Evolutionary conservation across 768 basidiomycete genomes (phyloP).

Genomic region (Cyclocybe aegerita): DNA sequence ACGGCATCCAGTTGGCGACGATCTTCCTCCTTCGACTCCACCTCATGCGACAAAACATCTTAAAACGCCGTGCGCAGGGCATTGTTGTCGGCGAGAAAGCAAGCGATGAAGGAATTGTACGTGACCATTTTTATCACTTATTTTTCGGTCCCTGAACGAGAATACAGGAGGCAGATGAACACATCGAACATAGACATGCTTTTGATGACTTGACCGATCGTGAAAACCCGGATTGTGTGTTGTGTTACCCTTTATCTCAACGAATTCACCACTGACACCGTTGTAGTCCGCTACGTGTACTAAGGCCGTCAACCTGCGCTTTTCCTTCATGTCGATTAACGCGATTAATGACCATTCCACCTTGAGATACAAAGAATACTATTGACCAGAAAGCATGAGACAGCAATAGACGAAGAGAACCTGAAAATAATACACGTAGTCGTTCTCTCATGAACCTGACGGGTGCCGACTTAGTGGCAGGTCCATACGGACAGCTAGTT

Average conservation of each 20-base stretch:
- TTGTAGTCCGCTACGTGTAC: conserved; percentile 37
- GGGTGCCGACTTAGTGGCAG: conserved; percentile 49
- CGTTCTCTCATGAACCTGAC: conserved; percentile 12
- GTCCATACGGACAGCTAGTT: conserved; percentile 51
- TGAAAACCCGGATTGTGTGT: conserved; percentile 46
- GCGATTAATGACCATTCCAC: too few species aligned
- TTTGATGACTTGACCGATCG: conserved; percentile 50
- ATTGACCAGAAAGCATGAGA: too few species aligned
- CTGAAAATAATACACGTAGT: not conserved
- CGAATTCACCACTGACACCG: not conserved
- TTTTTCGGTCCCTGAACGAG: not conserved
- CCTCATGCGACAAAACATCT: conserved; percentile 40
- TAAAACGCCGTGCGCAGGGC: conserved; percentile 38
- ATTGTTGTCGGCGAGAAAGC: conserved; percentile 22
- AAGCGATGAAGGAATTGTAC: conserved; percentile 26
- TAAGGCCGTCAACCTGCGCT: conserved; percentile 9
- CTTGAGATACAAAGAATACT: too few species aligned
- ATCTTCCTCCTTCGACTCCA: conserved; percentile 39
- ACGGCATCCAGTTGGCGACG: conserved; percentile 39
- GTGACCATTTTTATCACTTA: conserved; percentile 3
- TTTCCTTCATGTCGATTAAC: too few species aligned
- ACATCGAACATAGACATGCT: conserved; percentile 37
- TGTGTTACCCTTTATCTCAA: not conserved
- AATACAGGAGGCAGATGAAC: conserved; percentile 21
- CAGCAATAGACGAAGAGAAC: not conserved